Percentiles rank a stretch among this genome's conserved stretches.
Conservation (phyloP, 495 filamentous ascomycete species). For the Lasiosphaeris hirsuta region DNA sequence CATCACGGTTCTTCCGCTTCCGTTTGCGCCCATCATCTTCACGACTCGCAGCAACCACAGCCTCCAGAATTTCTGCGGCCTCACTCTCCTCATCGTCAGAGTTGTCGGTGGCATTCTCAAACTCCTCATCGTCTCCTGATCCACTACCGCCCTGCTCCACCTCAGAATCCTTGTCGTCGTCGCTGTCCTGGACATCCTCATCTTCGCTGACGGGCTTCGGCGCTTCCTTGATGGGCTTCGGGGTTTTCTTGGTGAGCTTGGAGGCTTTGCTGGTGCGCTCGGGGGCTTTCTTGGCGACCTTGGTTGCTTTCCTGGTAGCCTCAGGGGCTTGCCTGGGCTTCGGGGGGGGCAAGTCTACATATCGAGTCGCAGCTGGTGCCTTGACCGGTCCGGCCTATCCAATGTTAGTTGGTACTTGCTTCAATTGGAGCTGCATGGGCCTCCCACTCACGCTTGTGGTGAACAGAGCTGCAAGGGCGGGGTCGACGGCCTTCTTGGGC, state of each 20-base stretch:
- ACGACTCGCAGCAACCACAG: slow-evolving; percentile 16
- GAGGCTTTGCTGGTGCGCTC: slow-evolving; percentile 14
- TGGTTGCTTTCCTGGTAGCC: background rate
- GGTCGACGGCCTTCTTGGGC: slow-evolving; percentile 61
- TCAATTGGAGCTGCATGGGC: slow-evolving; percentile 22
- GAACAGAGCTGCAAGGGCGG: slow-evolving; percentile 75
- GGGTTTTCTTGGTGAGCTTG: no score
- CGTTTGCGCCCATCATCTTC: slow-evolving; percentile 47
- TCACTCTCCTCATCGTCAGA: slow-evolving; percentile 37
- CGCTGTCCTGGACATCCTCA: slow-evolving; percentile 27
- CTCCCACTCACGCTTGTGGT: slow-evolving; percentile 72
- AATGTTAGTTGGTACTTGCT: slow-evolving; percentile 17
- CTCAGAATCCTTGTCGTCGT: slow-evolving; percentile 21
- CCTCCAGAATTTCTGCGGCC: slow-evolving; percentile 27
- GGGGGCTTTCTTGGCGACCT: background rate
- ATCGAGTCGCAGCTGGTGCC: slow-evolving; percentile 50
- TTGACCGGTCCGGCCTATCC: slow-evolving; percentile 65
- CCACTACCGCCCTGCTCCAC: slow-evolving; percentile 19
- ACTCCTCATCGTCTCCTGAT: slow-evolving; percentile 14
- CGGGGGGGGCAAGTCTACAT: slow-evolving; percentile 36
- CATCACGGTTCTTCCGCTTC: slow-evolving; percentile 73
- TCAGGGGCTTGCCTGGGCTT: slow-evolving; percentile 19
- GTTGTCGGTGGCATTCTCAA: slow-evolving; percentile 31
- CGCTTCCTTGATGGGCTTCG: background rate
- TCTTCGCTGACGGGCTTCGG: slow-evolving; percentile 15